Percentiles rank a stretch among this genome's conserved stretches.
phyloP scores from a whole-genome alignment of 139 green algal species.

The Coelastrella sp. region DNA sequence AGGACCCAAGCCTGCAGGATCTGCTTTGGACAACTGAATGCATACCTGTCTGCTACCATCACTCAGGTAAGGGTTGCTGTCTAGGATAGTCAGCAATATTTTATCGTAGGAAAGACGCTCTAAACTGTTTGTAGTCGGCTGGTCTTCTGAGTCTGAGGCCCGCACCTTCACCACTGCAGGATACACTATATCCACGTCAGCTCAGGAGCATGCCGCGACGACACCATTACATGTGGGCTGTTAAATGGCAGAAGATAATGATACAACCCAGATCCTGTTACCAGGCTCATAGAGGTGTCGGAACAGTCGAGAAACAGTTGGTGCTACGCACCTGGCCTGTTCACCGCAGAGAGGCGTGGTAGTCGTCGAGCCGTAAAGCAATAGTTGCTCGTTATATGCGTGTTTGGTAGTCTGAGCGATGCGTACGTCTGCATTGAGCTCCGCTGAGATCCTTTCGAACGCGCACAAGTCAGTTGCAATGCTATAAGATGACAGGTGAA shows the following conservation, averaged over 20 bases:
- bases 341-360: too few relatives aligned
- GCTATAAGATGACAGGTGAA: too few relatives aligned
- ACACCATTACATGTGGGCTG: too few relatives aligned
- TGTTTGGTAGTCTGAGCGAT: too few relatives aligned
- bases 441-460: too few relatives aligned
- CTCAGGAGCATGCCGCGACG: not conserved
- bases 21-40: not conserved
- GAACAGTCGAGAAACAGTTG: not conserved
- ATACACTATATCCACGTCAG: not conserved
- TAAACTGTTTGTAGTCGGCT: not conserved
- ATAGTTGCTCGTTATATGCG: too few relatives aligned
- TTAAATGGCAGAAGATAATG: too few relatives aligned
- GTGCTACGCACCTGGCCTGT: not conserved
- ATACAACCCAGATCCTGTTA: too few relatives aligned
- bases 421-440: not conserved
- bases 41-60: constrained; percentile 64
- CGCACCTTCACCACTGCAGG: not conserved
- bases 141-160: not conserved
- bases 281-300: too few relatives aligned
- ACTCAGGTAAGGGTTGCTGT: constrained; percentile 71
- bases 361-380: too few relatives aligned
- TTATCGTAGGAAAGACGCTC: constrained; percentile 59
- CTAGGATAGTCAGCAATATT: constrained; percentile 69
- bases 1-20: too few relatives aligned
- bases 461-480: too few relatives aligned